Evolutionary conservation across 352 stramenopile species (phyloP), one percentile per base, ranked within the genome.

Genomic region (Plasmopara halstedii): DNA sequence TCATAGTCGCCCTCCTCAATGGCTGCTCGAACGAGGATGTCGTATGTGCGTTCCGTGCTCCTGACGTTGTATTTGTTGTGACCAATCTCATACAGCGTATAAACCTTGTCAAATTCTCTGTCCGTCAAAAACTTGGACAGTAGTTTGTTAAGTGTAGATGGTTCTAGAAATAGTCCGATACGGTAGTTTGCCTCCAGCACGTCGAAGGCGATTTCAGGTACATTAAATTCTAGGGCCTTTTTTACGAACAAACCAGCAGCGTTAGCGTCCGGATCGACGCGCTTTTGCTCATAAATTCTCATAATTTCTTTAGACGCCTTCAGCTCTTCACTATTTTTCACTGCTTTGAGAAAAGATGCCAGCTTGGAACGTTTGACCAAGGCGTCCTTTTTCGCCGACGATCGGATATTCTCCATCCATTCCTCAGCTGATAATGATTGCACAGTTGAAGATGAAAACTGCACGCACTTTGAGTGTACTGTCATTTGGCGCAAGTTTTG

Each of bases 281-380:
- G 75, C 64, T 90, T 90, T 56, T 83, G 60, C 66, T 90, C 78
- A 56, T 90, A 90, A 49, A 90, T 88, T 58, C 85, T 83, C 78
- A 90, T 88, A 53, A 90, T 88, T 60, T 87, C 75, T 62, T 88
- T 88, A 20, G 67, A 80, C 1, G 71, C 73, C 59, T 84, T 72
- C 37, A 90, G 62, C 62, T 90, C 62, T 58, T 90, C 78, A 43
- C 67, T 86, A 4, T 73, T 90, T 23, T 72, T 88, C 42, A 90
- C 76, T 17, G 73, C 80, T 62, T 88, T 86, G 42, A 90, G 70
- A 70, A 84, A 90, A 40, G 73, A 87, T 50, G 75, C 70, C 51
- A 90, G 58, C 62, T 90, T 90, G 31, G 78, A 85, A 53, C 80
- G 79, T 53, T 90, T 90, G 62, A 90, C 85, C 26, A 75, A 56